A percentile compares a stretch with the other conserved stretches of the same genome.
Conservation (phyloP, 192 early-diverging fungal species). For the Glomus cerebriforme region DNA sequence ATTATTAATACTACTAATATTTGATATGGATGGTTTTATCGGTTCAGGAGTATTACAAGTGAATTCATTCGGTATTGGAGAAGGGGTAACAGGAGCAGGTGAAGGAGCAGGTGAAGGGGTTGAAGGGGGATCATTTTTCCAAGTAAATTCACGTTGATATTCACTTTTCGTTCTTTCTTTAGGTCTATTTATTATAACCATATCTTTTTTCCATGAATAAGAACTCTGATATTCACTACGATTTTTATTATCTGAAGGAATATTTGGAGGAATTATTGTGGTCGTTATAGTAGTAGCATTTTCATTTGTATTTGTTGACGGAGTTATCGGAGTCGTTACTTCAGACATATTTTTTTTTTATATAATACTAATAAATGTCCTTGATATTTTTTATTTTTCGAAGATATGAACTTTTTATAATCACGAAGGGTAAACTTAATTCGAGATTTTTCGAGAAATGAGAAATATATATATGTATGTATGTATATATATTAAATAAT, state of each 20-base stretch:
- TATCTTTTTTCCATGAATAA: slow-evolving; percentile 21
- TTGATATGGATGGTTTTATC: not conserved
- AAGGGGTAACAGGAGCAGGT: not conserved
- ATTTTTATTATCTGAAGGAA: not conserved
- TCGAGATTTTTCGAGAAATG: not conserved
- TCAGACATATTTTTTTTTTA: not conserved
- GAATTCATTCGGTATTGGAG: not conserved
- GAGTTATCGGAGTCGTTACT: not conserved
- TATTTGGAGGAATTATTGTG: not conserved
- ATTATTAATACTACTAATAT: not conserved
- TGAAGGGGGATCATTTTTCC: not conserved
- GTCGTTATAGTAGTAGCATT: not conserved
- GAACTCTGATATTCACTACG: slow-evolving; percentile 17
- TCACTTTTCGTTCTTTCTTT: slow-evolving; percentile 17
- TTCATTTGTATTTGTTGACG: not conserved
- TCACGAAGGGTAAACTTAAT: too few species aligned
- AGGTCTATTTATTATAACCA: not conserved
- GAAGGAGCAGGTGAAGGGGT: not conserved
- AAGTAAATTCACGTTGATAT: slow-evolving; percentile 32
- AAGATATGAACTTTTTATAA: not conserved
- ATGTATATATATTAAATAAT: too few species aligned
- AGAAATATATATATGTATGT: too few species aligned
- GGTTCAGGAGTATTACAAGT: slow-evolving; percentile 20
- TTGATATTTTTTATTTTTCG: not conserved
- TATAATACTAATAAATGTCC: not conserved